These are phyloP conservation scores for Gracilaria gracilis DNA, from an alignment of 23 red algal species.

Conservation along the genomic window DNA sequence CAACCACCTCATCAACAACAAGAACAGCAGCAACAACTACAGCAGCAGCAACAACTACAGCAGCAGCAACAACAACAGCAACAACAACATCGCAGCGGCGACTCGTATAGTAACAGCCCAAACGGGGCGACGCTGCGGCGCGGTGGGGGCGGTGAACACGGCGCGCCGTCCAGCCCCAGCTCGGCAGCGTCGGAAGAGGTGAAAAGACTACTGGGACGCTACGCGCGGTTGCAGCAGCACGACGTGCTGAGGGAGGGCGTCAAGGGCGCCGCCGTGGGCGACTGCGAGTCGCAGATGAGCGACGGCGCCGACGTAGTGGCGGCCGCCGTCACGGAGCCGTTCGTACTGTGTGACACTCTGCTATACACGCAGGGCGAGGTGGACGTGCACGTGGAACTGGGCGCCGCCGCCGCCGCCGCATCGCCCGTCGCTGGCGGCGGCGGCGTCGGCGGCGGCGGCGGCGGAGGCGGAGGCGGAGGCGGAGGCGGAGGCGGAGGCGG, in stretches of 20 bases:
- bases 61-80: background rate
- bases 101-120: too few species aligned
- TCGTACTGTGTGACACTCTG: background rate
- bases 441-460: too few species aligned
- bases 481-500: background rate
- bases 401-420: background rate
- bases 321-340: background rate
- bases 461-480: background rate
- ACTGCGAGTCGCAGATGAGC: constrained; percentile 18
- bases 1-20: too few species aligned
- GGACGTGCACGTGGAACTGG: background rate
- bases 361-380: constrained; percentile 2
- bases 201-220: background rate
- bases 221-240: background rate
- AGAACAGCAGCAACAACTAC: too few species aligned
- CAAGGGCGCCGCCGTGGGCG: background rate
- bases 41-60: background rate
- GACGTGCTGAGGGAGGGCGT: too few species aligned
- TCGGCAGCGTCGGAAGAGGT: constrained; percentile 18
- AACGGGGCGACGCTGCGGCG: too few species aligned
- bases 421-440: too few species aligned
- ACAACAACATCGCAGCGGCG: background rate
- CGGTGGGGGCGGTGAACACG: background rate
- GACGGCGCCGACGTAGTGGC: background rate
- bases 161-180: background rate